Evolutionary conservation across 192 early-diverging fungal species (phyloP).

Genomic region (Rhizophagus prolifer): DNA sequence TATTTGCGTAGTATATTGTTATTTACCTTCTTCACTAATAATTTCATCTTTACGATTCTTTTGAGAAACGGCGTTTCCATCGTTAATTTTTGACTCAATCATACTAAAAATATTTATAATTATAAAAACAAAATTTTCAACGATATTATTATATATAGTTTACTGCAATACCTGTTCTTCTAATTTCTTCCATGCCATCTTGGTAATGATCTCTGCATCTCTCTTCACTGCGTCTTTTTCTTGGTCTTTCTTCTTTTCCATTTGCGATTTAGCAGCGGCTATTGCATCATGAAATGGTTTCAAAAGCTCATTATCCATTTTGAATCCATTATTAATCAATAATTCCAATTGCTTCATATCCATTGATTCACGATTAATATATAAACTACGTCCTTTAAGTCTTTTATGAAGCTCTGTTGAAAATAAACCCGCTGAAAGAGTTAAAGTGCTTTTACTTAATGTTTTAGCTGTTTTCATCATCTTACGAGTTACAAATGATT

Average conservation of each 20-base stretch:
- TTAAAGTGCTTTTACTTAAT: background rate
- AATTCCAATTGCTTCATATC: background rate
- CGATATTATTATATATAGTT: no score
- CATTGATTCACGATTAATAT: conserved; percentile 5
- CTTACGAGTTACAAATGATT: conserved; percentile 6
- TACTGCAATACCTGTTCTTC: conserved; percentile 8
- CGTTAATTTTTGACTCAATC: background rate
- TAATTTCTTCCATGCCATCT: background rate
- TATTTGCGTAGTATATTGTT: background rate
- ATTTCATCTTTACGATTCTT: background rate
- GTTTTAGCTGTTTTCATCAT: background rate
- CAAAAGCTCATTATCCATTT: background rate
- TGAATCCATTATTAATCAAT: background rate
- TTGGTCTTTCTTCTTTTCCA: background rate
- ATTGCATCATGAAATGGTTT: conserved; percentile 1
- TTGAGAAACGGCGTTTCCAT: background rate
- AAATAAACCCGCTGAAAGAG: no score
- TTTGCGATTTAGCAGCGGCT: background rate
- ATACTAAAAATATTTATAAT: background rate
- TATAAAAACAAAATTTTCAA: background rate
- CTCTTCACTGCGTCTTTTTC: background rate
- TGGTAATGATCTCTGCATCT: background rate
- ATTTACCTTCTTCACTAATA: background rate
- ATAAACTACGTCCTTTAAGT: background rate
- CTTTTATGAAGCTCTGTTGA: background rate